A percentile compares a stretch with the other conserved stretches of the same genome.
Conservation (phyloP, 306 rosid genomes). For the Cucumis hystrix region DNA sequence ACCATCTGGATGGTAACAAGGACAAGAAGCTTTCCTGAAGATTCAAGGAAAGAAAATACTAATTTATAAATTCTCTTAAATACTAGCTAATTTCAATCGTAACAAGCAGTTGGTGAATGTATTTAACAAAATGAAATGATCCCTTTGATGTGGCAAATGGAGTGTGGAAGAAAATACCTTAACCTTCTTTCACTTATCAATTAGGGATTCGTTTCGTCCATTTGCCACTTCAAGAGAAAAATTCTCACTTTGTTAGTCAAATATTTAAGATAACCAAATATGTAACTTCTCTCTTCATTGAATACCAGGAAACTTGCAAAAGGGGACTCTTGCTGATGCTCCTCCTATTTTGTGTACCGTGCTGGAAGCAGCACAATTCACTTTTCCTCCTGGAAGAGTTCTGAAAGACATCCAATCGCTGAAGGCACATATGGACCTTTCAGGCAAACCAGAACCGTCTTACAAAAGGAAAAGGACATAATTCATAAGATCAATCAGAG, state of each 20-base stretch:
- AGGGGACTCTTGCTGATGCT: neutral
- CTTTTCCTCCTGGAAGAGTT: neutral
- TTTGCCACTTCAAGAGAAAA: neutral
- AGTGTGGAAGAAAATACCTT: neutral
- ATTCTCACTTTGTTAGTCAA: neutral
- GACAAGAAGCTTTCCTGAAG: neutral
- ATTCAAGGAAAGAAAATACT: neutral
- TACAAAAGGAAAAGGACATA: neutral
- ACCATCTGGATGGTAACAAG: neutral
- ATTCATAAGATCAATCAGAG: constrained; percentile 22
- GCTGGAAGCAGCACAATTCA: neutral
- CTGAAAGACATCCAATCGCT: neutral
- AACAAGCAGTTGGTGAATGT: neutral
- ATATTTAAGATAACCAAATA: neutral
- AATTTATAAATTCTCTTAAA: neutral
- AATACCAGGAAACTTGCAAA: neutral
- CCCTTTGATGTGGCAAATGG: neutral
- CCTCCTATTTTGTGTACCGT: neutral
- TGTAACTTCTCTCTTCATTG: neutral
- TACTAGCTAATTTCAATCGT: neutral
- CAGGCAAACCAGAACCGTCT: neutral
- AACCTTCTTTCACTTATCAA: neutral
- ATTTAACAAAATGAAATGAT: neutral
- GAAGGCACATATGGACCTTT: neutral
- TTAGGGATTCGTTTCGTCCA: neutral